These are phyloP conservation scores for Sarocladiaceae sp. DNA, from an alignment of 2,329 filamentous ascomycete genomes.

Conservation along the genomic window DNA sequence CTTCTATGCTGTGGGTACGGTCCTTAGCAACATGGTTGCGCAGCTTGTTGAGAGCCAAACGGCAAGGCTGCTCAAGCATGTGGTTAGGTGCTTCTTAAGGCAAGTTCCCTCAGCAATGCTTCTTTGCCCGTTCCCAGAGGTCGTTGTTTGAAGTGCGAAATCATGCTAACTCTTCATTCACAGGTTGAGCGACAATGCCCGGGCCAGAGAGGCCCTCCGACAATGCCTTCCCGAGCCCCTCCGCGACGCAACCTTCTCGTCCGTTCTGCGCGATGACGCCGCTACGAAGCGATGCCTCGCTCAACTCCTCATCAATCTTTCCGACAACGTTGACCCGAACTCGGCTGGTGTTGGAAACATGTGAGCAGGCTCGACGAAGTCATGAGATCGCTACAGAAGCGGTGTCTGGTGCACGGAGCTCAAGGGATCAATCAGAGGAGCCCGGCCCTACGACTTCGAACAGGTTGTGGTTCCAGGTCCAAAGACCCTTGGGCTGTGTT, in stretches of 20 bases:
- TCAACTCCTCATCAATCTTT: constrained; percentile 95
- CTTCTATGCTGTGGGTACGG: constrained; percentile 96
- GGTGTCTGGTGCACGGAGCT: not conserved
- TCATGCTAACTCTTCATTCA: not conserved
- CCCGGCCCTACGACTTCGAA: no score
- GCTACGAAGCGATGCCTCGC: constrained; percentile 96
- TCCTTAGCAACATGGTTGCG: constrained; percentile 97
- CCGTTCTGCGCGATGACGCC: constrained; percentile 92
- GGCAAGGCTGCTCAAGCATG: constrained; percentile 91
- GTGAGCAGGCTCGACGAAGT: not conserved
- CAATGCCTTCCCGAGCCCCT: constrained; percentile 98
- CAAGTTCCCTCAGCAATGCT: constrained; percentile 43
- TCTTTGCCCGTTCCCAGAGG: no score
- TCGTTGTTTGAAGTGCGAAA: no score
- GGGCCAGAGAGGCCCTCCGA: constrained; percentile 87
- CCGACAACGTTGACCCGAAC: constrained; percentile 68
- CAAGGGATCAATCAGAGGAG: not conserved
- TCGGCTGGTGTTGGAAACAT: constrained; percentile 20
- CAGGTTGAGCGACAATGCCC: constrained; percentile 92
- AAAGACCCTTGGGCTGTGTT: not conserved
- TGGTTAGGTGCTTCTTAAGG: constrained; percentile 95
- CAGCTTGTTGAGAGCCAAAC: constrained; percentile 98
- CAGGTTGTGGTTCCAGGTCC: no score
- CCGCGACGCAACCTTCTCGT: constrained; percentile 95
- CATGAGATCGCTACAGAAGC: not conserved